phyloP scores from a whole-genome alignment of 164 flowering plant genomes.

The Magnolia officinalis region DNA sequence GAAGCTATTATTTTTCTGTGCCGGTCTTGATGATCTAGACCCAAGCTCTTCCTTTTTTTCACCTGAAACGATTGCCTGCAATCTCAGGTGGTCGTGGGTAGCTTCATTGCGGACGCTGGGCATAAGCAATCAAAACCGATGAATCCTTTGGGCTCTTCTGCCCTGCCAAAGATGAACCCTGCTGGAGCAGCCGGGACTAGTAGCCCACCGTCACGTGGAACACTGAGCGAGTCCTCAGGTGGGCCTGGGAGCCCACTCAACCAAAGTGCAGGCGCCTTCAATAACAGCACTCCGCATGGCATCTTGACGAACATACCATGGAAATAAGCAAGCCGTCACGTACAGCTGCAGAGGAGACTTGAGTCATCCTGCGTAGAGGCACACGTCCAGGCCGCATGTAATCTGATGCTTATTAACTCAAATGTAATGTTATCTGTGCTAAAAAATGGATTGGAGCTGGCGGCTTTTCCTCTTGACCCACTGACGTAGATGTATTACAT shows the following conservation, averaged over 20 bases:
- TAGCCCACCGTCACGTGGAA: conserved; percentile 75
- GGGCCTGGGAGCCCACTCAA: conserved; percentile 85
- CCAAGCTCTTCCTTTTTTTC: neutral
- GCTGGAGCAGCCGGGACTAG: conserved; percentile 42
- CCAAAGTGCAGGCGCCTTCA: conserved; percentile 57
- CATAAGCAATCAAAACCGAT: conserved; percentile 43
- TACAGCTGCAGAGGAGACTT: neutral
- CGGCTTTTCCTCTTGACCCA: neutral
- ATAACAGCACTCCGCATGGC: conserved; percentile 45
- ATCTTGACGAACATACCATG: conserved; percentile 49
- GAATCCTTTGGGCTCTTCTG: conserved; percentile 38
- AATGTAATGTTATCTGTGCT: too few relatives aligned
- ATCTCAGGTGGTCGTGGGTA: conserved; percentile 77
- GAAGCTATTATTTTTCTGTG: too few relatives aligned
- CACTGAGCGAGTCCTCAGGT: conserved; percentile 79
- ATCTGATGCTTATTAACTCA: neutral
- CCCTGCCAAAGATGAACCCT: conserved; percentile 27
- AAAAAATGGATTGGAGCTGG: neutral
- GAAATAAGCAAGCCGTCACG: conserved; percentile 37
- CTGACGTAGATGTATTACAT: too few relatives aligned
- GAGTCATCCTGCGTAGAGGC: neutral
- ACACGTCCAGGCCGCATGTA: neutral
- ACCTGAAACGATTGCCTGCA: neutral
- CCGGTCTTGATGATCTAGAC: too few relatives aligned
- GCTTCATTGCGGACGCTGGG: conserved; percentile 51